These are phyloP conservation scores for Syzygium malaccense DNA, from an alignment of 441 rosid genomes.

Conservation along the genomic window DNA sequence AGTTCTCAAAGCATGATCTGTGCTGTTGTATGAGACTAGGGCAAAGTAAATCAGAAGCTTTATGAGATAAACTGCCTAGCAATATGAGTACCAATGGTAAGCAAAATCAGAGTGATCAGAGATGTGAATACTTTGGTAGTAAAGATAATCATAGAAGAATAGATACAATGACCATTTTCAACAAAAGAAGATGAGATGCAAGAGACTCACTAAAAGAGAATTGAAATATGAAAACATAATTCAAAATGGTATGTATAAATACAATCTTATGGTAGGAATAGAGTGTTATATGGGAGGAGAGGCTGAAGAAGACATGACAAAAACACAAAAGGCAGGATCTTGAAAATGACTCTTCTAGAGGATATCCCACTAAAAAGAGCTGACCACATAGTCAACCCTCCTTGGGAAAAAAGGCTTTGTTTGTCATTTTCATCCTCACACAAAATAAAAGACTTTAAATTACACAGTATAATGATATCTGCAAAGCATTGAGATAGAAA, in stretches of 20 bases:
- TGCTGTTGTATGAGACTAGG: neutral
- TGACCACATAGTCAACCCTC: neutral
- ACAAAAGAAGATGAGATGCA: neutral
- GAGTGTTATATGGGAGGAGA: neutral
- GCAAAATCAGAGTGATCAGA: neutral
- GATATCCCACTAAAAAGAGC: neutral
- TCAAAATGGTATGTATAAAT: neutral
- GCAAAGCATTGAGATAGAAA: neutral
- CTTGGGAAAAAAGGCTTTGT: neutral
- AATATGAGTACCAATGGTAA: neutral
- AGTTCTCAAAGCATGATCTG: neutral
- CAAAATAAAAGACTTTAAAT: neutral
- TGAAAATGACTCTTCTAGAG: neutral
- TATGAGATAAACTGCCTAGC: neutral
- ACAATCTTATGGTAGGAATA: neutral
- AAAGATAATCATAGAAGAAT: neutral
- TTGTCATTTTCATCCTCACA: neutral
- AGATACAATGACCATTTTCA: neutral
- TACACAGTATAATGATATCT: neutral
- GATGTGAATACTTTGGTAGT: neutral
- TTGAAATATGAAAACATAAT: neutral
- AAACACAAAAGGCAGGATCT: neutral
- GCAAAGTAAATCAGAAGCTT: neutral
- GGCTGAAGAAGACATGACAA: neutral
- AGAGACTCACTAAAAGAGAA: neutral